Base-by-base conservation (phyloP, 2,329 filamentous ascomycete genomes). In the Daldinia eschscholtzii region DNA sequence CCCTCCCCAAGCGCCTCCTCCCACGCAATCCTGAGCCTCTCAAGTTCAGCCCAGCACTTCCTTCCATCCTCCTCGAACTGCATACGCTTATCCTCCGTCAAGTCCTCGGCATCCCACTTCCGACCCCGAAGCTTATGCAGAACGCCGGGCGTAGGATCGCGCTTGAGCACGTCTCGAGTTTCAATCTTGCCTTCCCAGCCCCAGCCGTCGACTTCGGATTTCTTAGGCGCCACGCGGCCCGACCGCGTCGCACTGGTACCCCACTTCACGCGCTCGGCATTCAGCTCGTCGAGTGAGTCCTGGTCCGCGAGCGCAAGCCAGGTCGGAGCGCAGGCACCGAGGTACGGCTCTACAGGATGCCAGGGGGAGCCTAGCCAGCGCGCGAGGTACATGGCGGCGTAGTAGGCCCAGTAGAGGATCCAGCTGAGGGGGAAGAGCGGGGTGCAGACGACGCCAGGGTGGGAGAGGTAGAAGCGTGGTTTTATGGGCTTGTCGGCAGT, bases 181-280 rank as follows among this genome's bases (percentile, higher is more conserved):
- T 85, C 84, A n/a, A 85, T 82, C 9, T 80, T 82, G 62, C 91
- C 90, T 70, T 88, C 83, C 80, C 89, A 91, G 0, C 93, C 94
- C 94, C 94, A 98, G 6, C 93, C 93, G 48, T 93, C 89, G 2
- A 97, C 91, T 79, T 97, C 93, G 1, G 94, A 97, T 75, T 89
- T 88, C 80, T 91, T 91, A 4, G 93, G 88, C 42, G 86, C 82
- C 66, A 87, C 86, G 20, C 84, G 81, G 0, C 91, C 89, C 61
- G 81, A 79, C 10, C 86, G 79, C 71, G 91, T 86, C 7, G 86
- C 87, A n/a, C 88, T 87, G 33, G 91, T 92, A 2, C 95, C 95
- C 95, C 95, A 98, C 82, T 98, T 98, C 63, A 83, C 57, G 80
- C 86, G 78, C 84, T 89, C 69, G 3, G 84, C 87, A 30, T 76